Evolutionary conservation across 2,329 filamentous ascomycete species (phyloP).

Genomic region (Penicillium sp.): DNA sequence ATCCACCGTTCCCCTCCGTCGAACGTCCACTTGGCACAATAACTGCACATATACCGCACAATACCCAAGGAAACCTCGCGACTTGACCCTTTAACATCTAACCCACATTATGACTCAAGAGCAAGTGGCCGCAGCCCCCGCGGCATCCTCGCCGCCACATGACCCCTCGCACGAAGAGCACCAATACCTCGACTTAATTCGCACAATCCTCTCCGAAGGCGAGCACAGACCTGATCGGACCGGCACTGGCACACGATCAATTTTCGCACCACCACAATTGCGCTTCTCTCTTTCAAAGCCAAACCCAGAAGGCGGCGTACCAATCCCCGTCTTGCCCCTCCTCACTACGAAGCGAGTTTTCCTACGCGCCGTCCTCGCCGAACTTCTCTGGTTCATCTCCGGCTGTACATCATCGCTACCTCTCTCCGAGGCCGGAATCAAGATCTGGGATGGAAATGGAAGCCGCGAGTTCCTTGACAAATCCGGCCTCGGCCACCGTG

Average conservation of each 20-base stretch:
- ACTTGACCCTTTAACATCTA: neutral
- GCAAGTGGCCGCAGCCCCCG: conserved; percentile 13
- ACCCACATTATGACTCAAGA: conserved; percentile 23
- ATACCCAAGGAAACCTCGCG: neutral
- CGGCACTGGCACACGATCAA: conserved; percentile 84
- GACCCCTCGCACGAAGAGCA: conserved; percentile 71
- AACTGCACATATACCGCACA: neutral
- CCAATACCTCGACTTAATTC: conserved; percentile 89
- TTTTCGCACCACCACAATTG: conserved; percentile 83
- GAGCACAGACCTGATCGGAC: conserved; percentile 91
- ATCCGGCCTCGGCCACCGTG: conserved; percentile 76
- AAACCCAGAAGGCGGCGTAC: conserved; percentile 40
- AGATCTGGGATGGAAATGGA: conserved; percentile 98
- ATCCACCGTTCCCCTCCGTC: conserved; percentile 2
- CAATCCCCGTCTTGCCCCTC: conserved; percentile 73
- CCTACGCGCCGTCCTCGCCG: conserved; percentile 80
- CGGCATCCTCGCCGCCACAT: conserved; percentile 20
- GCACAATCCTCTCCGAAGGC: conserved; percentile 75
- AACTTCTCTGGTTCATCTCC: conserved; percentile 93
- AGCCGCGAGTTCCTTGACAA: conserved; percentile 85
- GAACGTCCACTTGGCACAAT: neutral
- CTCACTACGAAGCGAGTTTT: conserved; percentile 98
- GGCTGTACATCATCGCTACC: conserved; percentile 77
- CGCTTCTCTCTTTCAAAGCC: conserved; percentile 76
- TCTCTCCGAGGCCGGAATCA: conserved; percentile 76